Evolutionary conservation across 306 rosid genomes (phyloP).

Genomic region (Echinosophora koreensis): DNA sequence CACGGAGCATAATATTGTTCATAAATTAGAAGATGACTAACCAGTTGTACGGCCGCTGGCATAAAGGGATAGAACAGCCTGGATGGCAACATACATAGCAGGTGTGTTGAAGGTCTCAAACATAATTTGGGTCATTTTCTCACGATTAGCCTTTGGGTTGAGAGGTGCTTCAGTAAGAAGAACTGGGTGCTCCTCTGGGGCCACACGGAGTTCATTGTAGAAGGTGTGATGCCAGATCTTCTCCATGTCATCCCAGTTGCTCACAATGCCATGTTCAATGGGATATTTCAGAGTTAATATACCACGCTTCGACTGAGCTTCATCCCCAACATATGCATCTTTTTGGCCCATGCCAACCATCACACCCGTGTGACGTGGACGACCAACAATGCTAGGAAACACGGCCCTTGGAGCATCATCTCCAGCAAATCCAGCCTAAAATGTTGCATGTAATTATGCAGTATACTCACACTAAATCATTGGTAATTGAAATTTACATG

Average conservation of each 20-base stretch:
- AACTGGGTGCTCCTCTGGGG: slow-evolving; percentile 93
- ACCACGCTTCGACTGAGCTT: slow-evolving; percentile 93
- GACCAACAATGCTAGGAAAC: slow-evolving; percentile 94
- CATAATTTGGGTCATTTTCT: slow-evolving; percentile 96
- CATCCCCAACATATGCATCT: slow-evolving; percentile 95
- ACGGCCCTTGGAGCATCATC: slow-evolving; percentile 99
- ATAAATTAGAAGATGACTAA: slow-evolving; percentile 51
- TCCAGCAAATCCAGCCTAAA: slow-evolving; percentile 96
- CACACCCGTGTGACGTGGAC: slow-evolving; percentile 96
- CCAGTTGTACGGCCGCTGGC: slow-evolving; percentile 97
- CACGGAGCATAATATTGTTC: not conserved
- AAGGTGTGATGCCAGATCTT: slow-evolving; percentile 95
- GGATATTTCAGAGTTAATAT: slow-evolving; percentile 86
- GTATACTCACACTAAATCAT: not conserved
- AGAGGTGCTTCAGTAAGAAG: slow-evolving; percentile 97
- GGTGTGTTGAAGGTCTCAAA: slow-evolving; percentile 94
- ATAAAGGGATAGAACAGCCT: slow-evolving; percentile 89
- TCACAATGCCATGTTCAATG: slow-evolving; percentile 91
- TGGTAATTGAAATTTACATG: not conserved
- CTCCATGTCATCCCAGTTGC: slow-evolving; percentile 97
- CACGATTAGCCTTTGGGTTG: slow-evolving; percentile 95
- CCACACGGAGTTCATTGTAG: slow-evolving; percentile 92
- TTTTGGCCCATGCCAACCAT: slow-evolving; percentile 98
- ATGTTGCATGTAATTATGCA: slow-evolving; percentile 28
- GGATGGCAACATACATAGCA: slow-evolving; percentile 92